Conservation (phyloP, 2,329 filamentous ascomycete genomes). For the Phaeosphaeriaceae sp. region DNA sequence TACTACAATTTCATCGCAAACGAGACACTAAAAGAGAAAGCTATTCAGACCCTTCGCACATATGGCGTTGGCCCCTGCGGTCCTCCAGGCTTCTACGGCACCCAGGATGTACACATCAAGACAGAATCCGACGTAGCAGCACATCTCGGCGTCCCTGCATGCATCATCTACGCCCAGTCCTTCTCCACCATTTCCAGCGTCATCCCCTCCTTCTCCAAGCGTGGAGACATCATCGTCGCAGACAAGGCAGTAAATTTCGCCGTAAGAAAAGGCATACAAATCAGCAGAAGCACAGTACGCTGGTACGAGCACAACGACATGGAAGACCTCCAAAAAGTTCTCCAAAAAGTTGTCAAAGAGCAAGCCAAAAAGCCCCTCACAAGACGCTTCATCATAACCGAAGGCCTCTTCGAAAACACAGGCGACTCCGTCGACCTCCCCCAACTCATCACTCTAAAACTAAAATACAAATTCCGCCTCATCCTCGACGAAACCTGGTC, state of each 20-base stretch:
- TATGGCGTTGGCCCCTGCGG: slow-evolving; percentile 98
- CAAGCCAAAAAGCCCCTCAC: slow-evolving; percentile 89
- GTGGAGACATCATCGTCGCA: slow-evolving; percentile 95
- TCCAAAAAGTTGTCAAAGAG: slow-evolving; percentile 85
- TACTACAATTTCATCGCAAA: slow-evolving; percentile 97
- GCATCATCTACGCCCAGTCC: slow-evolving; percentile 94
- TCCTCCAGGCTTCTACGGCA: slow-evolving; percentile 97
- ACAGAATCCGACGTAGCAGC: slow-evolving; percentile 91
- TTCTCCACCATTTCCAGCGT: slow-evolving; percentile 98
- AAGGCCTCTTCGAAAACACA: slow-evolving; percentile 89
- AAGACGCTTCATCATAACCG: slow-evolving; percentile 92
- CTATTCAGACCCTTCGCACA: slow-evolving; percentile 88
- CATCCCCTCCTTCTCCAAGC: slow-evolving; percentile 95
- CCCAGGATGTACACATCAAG: slow-evolving; percentile 97
- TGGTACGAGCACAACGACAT: slow-evolving; percentile 98
- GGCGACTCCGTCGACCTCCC: slow-evolving; percentile 87
- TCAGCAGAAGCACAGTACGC: slow-evolving; percentile 84
- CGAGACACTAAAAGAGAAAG: slow-evolving; percentile 91
- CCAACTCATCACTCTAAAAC: slow-evolving; percentile 88
- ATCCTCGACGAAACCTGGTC: slow-evolving; percentile 98
- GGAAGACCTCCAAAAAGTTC: slow-evolving; percentile 85
- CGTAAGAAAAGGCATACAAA: slow-evolving; percentile 92
- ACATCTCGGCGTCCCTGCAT: slow-evolving; percentile 84
- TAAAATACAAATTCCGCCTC: slow-evolving; percentile 96
- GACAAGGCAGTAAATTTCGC: slow-evolving; percentile 93